Evolutionary conservation across 2,329 filamentous ascomycete species (phyloP).

Genomic region (Paraphaeosphaeria minitans): DNA sequence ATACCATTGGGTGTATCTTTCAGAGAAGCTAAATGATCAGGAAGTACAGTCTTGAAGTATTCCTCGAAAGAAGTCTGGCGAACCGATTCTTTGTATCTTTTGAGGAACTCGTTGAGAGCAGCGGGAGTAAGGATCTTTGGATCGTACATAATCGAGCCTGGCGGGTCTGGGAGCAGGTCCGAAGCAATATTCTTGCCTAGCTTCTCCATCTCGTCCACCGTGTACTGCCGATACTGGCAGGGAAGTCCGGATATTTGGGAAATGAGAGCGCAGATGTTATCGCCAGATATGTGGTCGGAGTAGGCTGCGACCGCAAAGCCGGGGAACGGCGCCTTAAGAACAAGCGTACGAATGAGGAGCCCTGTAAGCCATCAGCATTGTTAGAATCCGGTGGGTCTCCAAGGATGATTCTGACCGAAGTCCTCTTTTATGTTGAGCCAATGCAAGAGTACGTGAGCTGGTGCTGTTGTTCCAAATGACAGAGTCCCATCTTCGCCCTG

Average conservation of each 20-base stretch:
- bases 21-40: background rate
- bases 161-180: background rate
- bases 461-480: conserved; percentile 3
- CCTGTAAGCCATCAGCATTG: background rate
- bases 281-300: background rate
- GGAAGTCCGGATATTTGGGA: background rate
- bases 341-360: background rate
- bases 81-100: background rate
- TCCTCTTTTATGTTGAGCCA: conserved; percentile 13
- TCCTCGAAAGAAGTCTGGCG: background rate
- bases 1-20: background rate
- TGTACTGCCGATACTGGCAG: background rate
- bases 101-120: background rate
- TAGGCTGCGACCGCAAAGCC: background rate
- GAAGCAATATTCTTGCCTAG: background rate
- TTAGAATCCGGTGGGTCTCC: background rate
- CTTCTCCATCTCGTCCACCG: background rate
- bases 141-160: background rate
- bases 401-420: background rate
- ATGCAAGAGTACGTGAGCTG: background rate
- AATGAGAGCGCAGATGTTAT: background rate
- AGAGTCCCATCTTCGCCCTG: conserved; percentile 5
- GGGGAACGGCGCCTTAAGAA: background rate
- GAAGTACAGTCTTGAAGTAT: background rate
- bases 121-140: background rate